A percentile compares a stretch with the other conserved stretches of the same genome.
Conservation (phyloP, 169 alveolate genomes). For the Plasmodium relictum region DNA sequence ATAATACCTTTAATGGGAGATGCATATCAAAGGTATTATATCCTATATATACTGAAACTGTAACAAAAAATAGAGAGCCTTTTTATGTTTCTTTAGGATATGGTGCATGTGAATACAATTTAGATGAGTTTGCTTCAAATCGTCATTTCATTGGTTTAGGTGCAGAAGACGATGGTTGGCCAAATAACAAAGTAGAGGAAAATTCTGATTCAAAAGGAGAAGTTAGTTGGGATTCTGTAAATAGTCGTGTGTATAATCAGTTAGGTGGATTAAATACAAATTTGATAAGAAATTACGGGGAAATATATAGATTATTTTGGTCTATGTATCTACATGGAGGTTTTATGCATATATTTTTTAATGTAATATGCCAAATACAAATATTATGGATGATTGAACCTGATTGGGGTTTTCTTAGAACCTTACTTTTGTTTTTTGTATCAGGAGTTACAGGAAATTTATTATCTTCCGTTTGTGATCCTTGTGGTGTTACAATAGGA, state of each 20-base stretch:
- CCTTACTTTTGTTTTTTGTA: conserved; percentile 82
- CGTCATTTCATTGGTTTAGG: conserved; percentile 81
- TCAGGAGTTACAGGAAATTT: conserved; percentile 90
- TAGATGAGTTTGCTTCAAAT: conserved; percentile 76
- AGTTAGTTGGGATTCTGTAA: conserved; percentile 82
- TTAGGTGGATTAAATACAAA: conserved; percentile 88
- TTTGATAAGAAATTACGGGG: conserved; percentile 88
- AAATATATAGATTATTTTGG: conserved; percentile 89
- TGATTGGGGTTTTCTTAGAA: conserved; percentile 92
- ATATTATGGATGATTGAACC: conserved; percentile 92
- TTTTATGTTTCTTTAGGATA: conserved; percentile 84
- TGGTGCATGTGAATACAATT: conserved; percentile 89
- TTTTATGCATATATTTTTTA: conserved; percentile 87
- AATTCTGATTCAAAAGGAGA: conserved; percentile 68
- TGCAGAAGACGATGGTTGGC: conserved; percentile 88
- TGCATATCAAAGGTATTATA: conserved; percentile 86
- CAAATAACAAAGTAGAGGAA: conserved; percentile 79
- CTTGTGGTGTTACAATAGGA: conserved; percentile 92
- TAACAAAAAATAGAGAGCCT: conserved; percentile 68
- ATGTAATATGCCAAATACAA: conserved; percentile 89
- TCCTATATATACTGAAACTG: conserved; percentile 77
- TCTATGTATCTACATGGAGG: conserved; percentile 90
- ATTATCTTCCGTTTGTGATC: conserved; percentile 89
- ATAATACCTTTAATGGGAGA: conserved; percentile 87
- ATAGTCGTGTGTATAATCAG: conserved; percentile 76